Conservation (phyloP, 768 basidiomycete genomes). For the Lentinula sp. region DNA sequence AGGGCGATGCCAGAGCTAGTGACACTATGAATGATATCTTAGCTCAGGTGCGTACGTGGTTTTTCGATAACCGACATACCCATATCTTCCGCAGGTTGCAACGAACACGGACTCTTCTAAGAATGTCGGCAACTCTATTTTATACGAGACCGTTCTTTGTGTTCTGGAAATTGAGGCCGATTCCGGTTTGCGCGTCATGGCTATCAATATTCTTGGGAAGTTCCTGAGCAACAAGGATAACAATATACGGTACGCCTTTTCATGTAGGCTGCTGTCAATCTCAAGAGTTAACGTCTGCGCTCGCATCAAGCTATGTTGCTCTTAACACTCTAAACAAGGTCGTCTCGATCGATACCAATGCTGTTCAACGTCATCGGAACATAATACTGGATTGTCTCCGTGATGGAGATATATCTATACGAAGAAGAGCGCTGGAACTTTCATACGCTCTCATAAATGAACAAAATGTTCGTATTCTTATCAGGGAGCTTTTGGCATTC, state of each 20-base stretch:
- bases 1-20: constrained; percentile 77
- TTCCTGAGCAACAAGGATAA: constrained; percentile 97
- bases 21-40: constrained; percentile 98
- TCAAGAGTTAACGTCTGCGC: constrained; percentile 6
- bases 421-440: constrained; percentile 91
- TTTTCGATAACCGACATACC: background rate
- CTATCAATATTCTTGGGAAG: constrained; percentile 98
- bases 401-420: constrained; percentile 99
- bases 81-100: constrained; percentile 60
- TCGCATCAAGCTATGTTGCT: constrained; percentile 76
- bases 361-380: constrained; percentile 95
- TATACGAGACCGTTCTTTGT: constrained; percentile 96
- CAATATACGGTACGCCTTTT: constrained; percentile 78
- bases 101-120: constrained; percentile 97
- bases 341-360: constrained; percentile 95
- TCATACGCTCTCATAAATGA: constrained; percentile 98
- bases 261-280: background rate
- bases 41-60: constrained; percentile 60
- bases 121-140: constrained; percentile 96
- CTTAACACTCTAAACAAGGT: constrained; percentile 98
- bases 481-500: constrained; percentile 90
- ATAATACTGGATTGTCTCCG: constrained; percentile 98
- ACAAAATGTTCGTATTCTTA: constrained; percentile 85
- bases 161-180: constrained; percentile 98
- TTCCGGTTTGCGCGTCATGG: constrained; percentile 94